Evolutionary conservation across 2,329 filamentous ascomycete genomes (phyloP), one percentile per base, ranked within the genome.

Genomic region (Fusarium austroafricanum): DNA sequence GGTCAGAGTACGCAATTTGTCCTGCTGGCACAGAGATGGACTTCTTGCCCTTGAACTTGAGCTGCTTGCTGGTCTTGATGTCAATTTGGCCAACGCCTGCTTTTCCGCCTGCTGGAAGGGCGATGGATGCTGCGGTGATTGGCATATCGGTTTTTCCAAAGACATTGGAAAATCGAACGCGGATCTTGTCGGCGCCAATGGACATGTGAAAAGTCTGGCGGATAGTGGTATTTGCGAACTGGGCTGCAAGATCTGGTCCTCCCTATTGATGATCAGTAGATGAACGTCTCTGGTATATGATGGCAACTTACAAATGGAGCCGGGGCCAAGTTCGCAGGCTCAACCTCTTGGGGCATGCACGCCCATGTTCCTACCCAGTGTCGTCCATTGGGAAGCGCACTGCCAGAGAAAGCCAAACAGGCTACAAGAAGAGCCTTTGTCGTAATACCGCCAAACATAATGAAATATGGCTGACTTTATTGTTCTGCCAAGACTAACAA

Each of bases 281-380:
- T n/a, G n/a, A n/a, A n/a, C n/a, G n/a, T n/a, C n/a, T n/a, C n/a
- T n/a, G n/a, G n/a, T n/a, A 21, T 12, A 26, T 8, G 0, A 6
- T 3, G 11, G 4, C 1, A 12, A 65, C 65, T 8, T 39, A 68
- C 65, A 26, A 68, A 69, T 1, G 65, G 65, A 17, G 65, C 37
- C 1, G 65, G 65, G 4, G 65, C 65, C 5, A 68, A 11, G 18
- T 68, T 68, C 3, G 29, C 51, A 38, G 55, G 42, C 35, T 68
- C 65, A 14, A 66, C 65, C 8, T 66, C 65, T 6, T 68, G 65
- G 1, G 65, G 65, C 65, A 68, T 68, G 0, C 60, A 60, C 0
- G 65, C 58, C 65, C 65, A 68, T 35, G 65, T 45, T 10, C 65
- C 65, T 44, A 68, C 65, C 65, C 65, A 68, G 5, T 67, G 62